A percentile compares a stretch with the other conserved stretches of the same genome.
Conservation (phyloP, 768 basidiomycete genomes). For the Obba rivulosa region DNA sequence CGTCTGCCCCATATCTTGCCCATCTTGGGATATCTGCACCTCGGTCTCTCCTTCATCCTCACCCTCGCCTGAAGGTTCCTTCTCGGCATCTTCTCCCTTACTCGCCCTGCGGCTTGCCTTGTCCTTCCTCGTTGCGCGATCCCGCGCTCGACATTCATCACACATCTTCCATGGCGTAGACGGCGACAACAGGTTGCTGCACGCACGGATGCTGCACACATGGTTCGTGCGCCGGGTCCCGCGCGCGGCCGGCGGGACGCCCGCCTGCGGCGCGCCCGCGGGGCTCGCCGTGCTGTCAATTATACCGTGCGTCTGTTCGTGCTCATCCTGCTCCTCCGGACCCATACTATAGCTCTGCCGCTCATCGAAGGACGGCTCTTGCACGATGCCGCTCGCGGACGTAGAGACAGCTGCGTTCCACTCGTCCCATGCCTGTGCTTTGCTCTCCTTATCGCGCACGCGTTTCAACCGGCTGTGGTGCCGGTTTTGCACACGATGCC, state of each 20-base stretch:
- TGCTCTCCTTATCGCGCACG: constrained; percentile 44
- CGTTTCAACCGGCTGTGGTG: constrained; percentile 48
- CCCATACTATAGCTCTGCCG: not conserved
- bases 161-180: constrained; percentile 45
- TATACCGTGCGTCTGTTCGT: not conserved
- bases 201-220: constrained; percentile 35
- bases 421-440: constrained; percentile 23
- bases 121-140: constrained; percentile 26
- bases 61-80: constrained; percentile 1
- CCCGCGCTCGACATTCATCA: constrained; percentile 37
- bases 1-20: constrained; percentile 3
- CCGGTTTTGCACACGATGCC: constrained; percentile 51
- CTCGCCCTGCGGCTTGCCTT: constrained; percentile 18
- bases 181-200: constrained; percentile 39
- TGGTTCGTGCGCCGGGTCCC: constrained; percentile 29
- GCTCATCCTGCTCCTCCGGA: not conserved
- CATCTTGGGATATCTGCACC: constrained; percentile 1
- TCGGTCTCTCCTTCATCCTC: constrained; percentile 6
- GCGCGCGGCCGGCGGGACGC: constrained; percentile 24
- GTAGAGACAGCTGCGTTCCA: constrained; percentile 13
- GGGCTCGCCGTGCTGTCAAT: not conserved
- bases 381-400: not conserved
- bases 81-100: constrained; percentile 4
- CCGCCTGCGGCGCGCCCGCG: constrained; percentile 2
- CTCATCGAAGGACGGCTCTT: not conserved